These are phyloP conservation scores for Eleusine coracana DNA, from an alignment of 176 grass and related monocot genomes.

Conservation along the genomic window DNA sequence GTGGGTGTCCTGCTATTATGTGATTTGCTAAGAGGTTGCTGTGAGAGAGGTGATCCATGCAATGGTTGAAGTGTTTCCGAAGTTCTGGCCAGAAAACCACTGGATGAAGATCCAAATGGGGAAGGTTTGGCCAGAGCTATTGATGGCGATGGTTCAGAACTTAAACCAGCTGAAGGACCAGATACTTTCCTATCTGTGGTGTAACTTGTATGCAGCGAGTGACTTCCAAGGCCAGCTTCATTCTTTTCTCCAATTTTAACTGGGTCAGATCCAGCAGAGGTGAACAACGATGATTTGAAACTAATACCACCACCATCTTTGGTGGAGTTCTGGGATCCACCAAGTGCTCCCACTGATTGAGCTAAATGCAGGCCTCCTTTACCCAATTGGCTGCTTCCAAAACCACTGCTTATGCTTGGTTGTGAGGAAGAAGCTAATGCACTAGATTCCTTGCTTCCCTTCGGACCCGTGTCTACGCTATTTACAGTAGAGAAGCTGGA, in stretches of 20 bases:
- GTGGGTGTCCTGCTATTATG: conserved; percentile 41
- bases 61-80: conserved; percentile 41
- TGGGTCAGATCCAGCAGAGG: conserved; percentile 51
- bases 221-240: conserved; percentile 44
- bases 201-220: conserved; percentile 25
- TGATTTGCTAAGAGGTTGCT: conserved; percentile 54
- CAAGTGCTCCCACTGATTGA: conserved; percentile 48
- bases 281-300: conserved; percentile 51
- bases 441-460: conserved; percentile 53
- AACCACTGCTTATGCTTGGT: conserved; percentile 38
- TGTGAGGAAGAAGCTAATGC: conserved; percentile 46
- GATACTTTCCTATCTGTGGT: conserved; percentile 38
- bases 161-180: conserved; percentile 44
- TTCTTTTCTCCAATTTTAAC: conserved; percentile 50
- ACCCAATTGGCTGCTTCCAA: conserved; percentile 38
- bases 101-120: conserved; percentile 37
- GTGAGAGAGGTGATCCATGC: conserved; percentile 35
- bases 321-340: conserved; percentile 42
- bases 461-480: conserved; percentile 33
- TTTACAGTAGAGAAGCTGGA: conserved; percentile 50
- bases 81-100: conserved; percentile 50
- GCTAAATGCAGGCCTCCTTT: conserved; percentile 43
- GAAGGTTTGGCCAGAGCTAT: conserved; percentile 40
- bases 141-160: conserved; percentile 28
- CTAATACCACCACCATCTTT: conserved; percentile 48